Base-by-base conservation (phyloP, 1,284 basidiomycete species). In the Moesziomyces antarcticus region DNA sequence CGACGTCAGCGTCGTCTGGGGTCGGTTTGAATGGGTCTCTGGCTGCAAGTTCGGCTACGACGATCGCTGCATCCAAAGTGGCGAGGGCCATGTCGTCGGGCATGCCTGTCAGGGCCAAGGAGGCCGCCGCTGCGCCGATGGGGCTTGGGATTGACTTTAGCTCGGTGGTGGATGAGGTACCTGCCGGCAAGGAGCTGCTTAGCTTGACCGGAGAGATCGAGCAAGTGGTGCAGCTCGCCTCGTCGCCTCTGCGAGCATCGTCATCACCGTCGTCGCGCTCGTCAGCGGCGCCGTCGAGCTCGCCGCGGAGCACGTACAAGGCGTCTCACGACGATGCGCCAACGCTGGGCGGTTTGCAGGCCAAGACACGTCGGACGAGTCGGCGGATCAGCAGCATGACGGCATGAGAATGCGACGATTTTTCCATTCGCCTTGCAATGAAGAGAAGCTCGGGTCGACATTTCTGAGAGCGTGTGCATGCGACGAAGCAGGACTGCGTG, bases 101-200 rank as follows among this genome's bases (percentile, higher is more conserved):
- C 16, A 8, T 48, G 22, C 20, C 27, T 6, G 14, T 43, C 25
- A 46, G 50, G 21, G 21, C 50, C 22, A 58, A 50, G 50, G 65
- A 61, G 21, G 33, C 51, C 3, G 5, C 21, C 4, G 21, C 25
- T 11, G 40, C 59, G 24, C 48, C 67, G 1, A 45, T 61, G 61
- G 67, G 67, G 4, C 67, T 70, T 10, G 67, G 67, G 3, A 70
- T 70, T 13, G 67, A 70, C 11, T 70, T 70, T 37, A 61, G 48
- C 51, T 45, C 59, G 14, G 45, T 46, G 22, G 11, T 61, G 30
- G 40, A 25, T 22, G 59, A 50, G 1, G 44, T 11, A 0, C 16
- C 58, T 16, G 46, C 65, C 9, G 59, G 48, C 6, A 53, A 58
- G 35, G 58, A 61, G 27, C 48, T 61, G 53, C 48, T 61, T 7